Evolutionary conservation across 176 grass and related monocot species (phyloP).

Genomic region (Phoenix roebelenii): DNA sequence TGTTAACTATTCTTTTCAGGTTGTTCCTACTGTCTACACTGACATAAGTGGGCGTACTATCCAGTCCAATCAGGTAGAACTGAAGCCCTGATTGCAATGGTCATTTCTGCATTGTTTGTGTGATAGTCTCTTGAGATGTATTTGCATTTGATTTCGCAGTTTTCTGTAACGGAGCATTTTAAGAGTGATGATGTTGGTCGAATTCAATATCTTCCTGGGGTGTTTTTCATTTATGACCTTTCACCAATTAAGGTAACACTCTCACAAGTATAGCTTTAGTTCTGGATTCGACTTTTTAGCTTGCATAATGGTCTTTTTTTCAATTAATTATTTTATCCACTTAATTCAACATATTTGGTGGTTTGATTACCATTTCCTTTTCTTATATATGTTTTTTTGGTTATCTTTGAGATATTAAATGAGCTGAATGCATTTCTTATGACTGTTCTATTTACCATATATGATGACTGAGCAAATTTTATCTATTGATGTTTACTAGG

Average conservation of each 20-base stretch:
- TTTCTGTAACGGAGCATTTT: slow-evolving; percentile 95
- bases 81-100: slow-evolving; percentile 2
- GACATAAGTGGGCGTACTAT: slow-evolving; percentile 77
- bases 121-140: slow-evolving; percentile 13
- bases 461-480: too few relatives aligned
- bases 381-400: too few relatives aligned
- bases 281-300: too few relatives aligned
- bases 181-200: slow-evolving; percentile 64
- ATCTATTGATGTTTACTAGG: too few relatives aligned
- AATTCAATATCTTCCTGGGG: slow-evolving; percentile 75
- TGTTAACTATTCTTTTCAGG: slow-evolving; percentile 34
- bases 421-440: too few relatives aligned
- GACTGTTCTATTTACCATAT: too few relatives aligned
- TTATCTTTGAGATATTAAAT: too few relatives aligned
- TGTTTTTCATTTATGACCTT: slow-evolving; percentile 98
- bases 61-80: slow-evolving; percentile 83
- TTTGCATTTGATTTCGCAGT: slow-evolving; percentile 35
- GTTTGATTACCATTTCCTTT: too few relatives aligned
- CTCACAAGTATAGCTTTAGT: slow-evolving; percentile 8
- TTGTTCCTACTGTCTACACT: slow-evolving; percentile 81
- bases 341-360: too few relatives aligned
- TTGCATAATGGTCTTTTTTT: too few relatives aligned
- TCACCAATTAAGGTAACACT: slow-evolving; percentile 81
- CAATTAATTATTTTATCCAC: too few relatives aligned
- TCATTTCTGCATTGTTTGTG: slow-evolving; percentile 9